Conservation (phyloP, 768 basidiomycete genomes). For the Kwoniella europaea region DNA sequence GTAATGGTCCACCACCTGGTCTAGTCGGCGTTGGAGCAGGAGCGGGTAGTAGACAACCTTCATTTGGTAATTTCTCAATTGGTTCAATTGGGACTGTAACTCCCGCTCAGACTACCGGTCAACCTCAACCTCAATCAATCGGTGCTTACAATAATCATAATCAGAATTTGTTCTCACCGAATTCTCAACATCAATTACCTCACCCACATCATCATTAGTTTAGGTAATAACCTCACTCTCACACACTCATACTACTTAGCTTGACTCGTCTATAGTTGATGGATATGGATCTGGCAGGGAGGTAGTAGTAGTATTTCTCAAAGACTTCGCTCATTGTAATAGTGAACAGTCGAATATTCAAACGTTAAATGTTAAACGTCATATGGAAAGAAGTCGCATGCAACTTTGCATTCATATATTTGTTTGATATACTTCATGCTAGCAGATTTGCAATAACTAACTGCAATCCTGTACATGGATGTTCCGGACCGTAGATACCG, state of each 20-base stretch:
- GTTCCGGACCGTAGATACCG: not conserved
- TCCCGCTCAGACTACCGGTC: not conserved
- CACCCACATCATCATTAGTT: constrained; percentile 22
- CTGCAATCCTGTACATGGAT: not conserved
- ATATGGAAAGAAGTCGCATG: constrained; percentile 12
- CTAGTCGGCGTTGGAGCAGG: constrained; percentile 4
- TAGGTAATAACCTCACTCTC: not conserved
- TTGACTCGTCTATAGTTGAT: not conserved
- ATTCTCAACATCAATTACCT: constrained; percentile 25
- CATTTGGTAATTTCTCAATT: constrained; percentile 27
- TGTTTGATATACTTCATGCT: not conserved
- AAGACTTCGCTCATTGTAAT: no score
- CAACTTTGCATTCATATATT: constrained; percentile 2
- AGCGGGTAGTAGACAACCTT: constrained; percentile 23
- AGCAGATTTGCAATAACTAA: not conserved
- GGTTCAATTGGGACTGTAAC: not conserved
- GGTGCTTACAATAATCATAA: not conserved
- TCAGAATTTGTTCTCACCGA: constrained; percentile 33
- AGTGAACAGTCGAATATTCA: not conserved
- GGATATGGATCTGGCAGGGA: not conserved
- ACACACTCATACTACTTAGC: no score
- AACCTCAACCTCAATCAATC: not conserved
- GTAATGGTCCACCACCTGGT: constrained; percentile 4
- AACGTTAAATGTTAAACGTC: not conserved
- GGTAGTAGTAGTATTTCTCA: not conserved